Evolutionary conservation across 2,329 filamentous ascomycete genomes (phyloP).

Genomic region (Boeremia lycopersici): DNA sequence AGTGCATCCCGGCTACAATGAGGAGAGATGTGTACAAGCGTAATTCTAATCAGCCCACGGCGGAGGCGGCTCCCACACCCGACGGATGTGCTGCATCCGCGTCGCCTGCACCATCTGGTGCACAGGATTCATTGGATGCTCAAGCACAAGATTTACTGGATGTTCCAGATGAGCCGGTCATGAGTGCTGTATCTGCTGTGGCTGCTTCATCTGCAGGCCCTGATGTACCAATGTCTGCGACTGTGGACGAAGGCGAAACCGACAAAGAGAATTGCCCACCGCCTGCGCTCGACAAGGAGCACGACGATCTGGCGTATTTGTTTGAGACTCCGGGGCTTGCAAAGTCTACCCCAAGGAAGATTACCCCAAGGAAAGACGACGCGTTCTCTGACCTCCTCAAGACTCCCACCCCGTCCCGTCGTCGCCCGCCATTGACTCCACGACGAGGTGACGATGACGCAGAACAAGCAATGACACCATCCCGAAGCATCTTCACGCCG

Average conservation of each 20-base stretch:
- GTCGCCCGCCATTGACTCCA: constrained; percentile 45
- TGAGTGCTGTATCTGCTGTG: not conserved
- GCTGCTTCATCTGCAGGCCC: not conserved
- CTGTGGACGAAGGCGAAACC: constrained; percentile 17
- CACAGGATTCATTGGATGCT: not conserved
- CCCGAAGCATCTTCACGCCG: constrained; percentile 47
- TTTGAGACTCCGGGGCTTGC: constrained; percentile 66
- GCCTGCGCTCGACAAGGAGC: constrained; percentile 35
- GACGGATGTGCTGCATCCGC: too few species aligned
- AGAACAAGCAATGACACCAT: constrained; percentile 39
- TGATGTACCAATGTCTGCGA: not conserved
- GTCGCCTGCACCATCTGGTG: not conserved
- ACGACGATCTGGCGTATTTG: constrained; percentile 65
- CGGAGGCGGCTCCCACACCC: too few species aligned
- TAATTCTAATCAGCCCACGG: constrained; percentile 3
- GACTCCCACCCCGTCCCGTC: constrained; percentile 52
- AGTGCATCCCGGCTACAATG: constrained; percentile 29
- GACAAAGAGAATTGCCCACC: constrained; percentile 66
- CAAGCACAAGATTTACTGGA: not conserved
- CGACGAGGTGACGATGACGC: constrained; percentile 27
- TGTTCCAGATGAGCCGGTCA: not conserved
- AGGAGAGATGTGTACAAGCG: constrained; percentile 21
- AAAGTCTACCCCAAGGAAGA: constrained; percentile 62
- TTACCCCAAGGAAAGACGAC: constrained; percentile 64
- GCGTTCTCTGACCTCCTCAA: constrained; percentile 55